Evolutionary conservation across 345 rosid genomes (phyloP), one percentile per base, ranked within the genome.

Genomic region (Populus davidiana): DNA sequence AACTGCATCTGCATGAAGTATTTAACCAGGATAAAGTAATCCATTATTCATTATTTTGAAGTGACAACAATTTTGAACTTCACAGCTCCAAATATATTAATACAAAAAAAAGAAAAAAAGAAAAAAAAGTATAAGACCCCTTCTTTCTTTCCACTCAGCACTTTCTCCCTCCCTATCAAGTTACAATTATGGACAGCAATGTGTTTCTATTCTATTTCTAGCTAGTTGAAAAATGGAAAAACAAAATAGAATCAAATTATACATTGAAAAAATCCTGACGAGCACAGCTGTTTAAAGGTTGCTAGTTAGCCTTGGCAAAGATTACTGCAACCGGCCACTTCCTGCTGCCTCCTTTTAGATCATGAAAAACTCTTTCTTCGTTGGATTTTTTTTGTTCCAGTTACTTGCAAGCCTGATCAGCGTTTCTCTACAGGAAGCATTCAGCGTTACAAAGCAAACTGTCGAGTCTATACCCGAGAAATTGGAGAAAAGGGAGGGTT

Each of bases 401-500:
- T 61, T 21, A 25, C n/a, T 38, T 35, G 63, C 9, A 56, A 49
- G n/a, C n/a, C 10, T 25, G 10, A 41, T 35, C 1, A 12, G 41
- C 21, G 64, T 16, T 73, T 54, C 66, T n/a, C 36, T 8, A 36
- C 14, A 29, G 23, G 79, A 64, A 56, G 69, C 70, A 49, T 35
- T 67, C 31, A 21, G 35, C 61, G 20, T 67, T 18, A 61, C 6
- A 33, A 44, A 47, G 66, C 54, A 25, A 81, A 25, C 47, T 35
- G 64, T 47, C 21, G 49, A n/a, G 75, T 59, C 78, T 88, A 96
- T 76, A 93, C 98, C 52, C 98, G 84, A 52, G 97, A 83, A 33
- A 96, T 91, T 1, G 99, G 99, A 61, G 98, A 92, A 86, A 93
- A 92, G 1, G 99, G 97, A 38, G 98, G 98, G 77, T 91, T 88